A percentile compares a stretch with the other conserved stretches of the same genome.
phyloP scores from a whole-genome alignment of 1,139 yeast species.

The Pichia sp. region DNA sequence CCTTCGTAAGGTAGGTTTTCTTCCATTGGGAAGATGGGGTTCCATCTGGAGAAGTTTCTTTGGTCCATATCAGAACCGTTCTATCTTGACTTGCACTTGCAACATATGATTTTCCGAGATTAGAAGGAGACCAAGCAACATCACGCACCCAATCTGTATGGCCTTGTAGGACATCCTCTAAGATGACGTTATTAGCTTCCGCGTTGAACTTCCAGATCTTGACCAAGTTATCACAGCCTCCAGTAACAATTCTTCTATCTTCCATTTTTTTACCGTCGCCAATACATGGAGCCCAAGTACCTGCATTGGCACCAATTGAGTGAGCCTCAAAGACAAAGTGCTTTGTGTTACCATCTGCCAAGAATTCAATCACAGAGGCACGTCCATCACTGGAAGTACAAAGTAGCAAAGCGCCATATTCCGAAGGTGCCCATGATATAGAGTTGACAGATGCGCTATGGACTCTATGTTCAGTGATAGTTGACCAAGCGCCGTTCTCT shows the following conservation, averaged over 20 bases:
- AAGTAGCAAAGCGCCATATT: slow-evolving; percentile 84
- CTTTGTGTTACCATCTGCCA: slow-evolving; percentile 80
- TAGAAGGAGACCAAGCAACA: slow-evolving; percentile 96
- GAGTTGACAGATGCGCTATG: slow-evolving; percentile 95
- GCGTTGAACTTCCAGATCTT: slow-evolving; percentile 81
- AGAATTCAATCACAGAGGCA: slow-evolving; percentile 85
- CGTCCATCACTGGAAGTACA: slow-evolving; percentile 93
- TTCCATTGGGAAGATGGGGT: slow-evolving; percentile 53
- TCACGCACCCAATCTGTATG: slow-evolving; percentile 98
- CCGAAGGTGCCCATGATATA: slow-evolving; percentile 97
- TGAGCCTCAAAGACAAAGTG: slow-evolving; percentile 68
- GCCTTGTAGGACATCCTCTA: slow-evolving; percentile 78
- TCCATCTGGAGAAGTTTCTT: slow-evolving; percentile 47
- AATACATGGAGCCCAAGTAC: slow-evolving; percentile 88
- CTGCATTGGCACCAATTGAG: slow-evolving; percentile 89
- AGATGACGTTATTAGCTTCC: slow-evolving; percentile 52
- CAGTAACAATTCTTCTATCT: slow-evolving; percentile 73
- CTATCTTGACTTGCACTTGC: slow-evolving; percentile 99
- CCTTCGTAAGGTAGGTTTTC: slow-evolving; percentile 66
- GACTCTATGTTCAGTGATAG: slow-evolving; percentile 78
- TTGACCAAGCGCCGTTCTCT: slow-evolving; percentile 84
- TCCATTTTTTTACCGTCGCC: slow-evolving; percentile 26
- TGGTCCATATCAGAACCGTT: slow-evolving; percentile 89
- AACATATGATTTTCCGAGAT: slow-evolving; percentile 78
- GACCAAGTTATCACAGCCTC: slow-evolving; percentile 92